These are phyloP conservation scores for Petrea volubilis DNA, from an alignment of 257 asterid genomes.

Conservation along the genomic window DNA sequence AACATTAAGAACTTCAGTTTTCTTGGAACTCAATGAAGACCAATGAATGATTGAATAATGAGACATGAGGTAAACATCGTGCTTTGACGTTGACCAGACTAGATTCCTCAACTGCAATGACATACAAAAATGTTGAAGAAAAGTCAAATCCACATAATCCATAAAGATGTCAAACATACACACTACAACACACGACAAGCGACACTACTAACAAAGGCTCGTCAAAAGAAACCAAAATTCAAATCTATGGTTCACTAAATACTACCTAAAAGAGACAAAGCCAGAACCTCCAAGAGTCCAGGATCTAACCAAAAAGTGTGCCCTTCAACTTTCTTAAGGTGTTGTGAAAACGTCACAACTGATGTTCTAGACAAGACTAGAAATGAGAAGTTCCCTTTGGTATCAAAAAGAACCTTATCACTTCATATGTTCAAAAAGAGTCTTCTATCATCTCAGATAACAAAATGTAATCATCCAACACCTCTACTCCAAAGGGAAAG, in stretches of 20 bases:
- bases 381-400: background rate
- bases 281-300: background rate
- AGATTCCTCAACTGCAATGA: constrained; percentile 49
- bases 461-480: background rate
- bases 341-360: background rate
- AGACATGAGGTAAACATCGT: constrained; percentile 60
- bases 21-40: constrained; percentile 55
- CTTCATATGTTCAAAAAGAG: background rate
- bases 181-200: background rate
- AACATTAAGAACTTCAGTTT: constrained; percentile 58
- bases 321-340: background rate
- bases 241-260: background rate
- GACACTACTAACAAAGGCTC: background rate
- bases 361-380: background rate
- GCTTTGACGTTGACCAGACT: constrained; percentile 61
- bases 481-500: background rate
- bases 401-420: background rate
- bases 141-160: background rate
- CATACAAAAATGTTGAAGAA: background rate
- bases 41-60: constrained; percentile 50
- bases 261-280: background rate
- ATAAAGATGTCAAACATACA: constrained; percentile 1
- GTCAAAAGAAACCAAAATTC: background rate
- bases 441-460: background rate
- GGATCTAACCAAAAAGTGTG: background rate